Conservation (phyloP, 202 grass and related monocot species). For the Setaria italica region DNA sequence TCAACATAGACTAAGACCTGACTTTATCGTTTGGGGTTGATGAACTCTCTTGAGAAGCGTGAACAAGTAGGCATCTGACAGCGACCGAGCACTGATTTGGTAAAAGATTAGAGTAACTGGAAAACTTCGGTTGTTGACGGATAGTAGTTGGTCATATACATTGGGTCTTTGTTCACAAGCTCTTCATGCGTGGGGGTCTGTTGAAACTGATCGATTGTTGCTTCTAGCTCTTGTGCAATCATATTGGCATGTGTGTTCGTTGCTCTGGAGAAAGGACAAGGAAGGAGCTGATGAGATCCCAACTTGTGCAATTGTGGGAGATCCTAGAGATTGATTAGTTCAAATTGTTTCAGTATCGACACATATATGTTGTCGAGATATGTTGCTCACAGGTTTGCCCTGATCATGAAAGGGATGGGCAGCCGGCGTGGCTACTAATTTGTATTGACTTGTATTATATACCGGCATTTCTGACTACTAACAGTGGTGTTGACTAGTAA, state of each 20-base stretch:
- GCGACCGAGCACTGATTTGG: conserved; percentile 26
- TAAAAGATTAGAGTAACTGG: neutral
- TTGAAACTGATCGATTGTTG: conserved; percentile 18
- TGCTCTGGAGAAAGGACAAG: conserved; percentile 29
- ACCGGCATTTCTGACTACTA: neutral
- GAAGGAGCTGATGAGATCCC: neutral
- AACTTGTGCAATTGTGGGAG: conserved; percentile 2
- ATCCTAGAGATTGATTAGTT: neutral
- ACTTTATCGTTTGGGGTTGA: neutral
- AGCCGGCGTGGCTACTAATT: conserved; percentile 4
- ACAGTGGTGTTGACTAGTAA: conserved; percentile 28
- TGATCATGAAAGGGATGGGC: neutral
- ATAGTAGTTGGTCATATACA: conserved; percentile 34
- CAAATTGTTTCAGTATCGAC: conserved; percentile 22
- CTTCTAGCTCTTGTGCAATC: neutral
- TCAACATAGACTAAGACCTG: conserved; percentile 20
- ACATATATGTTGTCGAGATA: neutral
- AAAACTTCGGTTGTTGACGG: conserved; percentile 16
- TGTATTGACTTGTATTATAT: conserved; percentile 39
- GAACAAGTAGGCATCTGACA: neutral
- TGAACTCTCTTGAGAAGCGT: neutral
- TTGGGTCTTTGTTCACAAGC: conserved; percentile 5
- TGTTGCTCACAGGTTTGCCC: conserved; percentile 26
- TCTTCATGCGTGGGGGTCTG: neutral
- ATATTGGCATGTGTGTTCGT: conserved; percentile 8